Evolutionary conservation across 345 rosid genomes (phyloP).

Genomic region (Angophora floribunda): DNA sequence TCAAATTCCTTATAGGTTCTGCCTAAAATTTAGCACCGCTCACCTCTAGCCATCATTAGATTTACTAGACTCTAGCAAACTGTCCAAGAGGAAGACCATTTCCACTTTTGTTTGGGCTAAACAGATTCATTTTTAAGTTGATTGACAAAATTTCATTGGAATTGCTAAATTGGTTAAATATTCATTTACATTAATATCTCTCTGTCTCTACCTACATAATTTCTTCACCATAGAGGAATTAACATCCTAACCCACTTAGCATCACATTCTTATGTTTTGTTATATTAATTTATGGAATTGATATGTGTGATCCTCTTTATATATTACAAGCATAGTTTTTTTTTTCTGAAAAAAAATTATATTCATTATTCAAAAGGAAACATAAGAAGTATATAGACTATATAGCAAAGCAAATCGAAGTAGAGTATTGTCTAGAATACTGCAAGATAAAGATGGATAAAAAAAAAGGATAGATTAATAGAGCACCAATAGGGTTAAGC

Average conservation of each 20-base stretch:
- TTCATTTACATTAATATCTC: background rate
- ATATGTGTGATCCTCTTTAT: background rate
- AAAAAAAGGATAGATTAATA: background rate
- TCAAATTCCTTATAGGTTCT: no score
- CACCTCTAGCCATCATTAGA: background rate
- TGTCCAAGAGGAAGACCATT: background rate
- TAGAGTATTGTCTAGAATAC: background rate
- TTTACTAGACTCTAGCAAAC: background rate
- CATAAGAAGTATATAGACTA: background rate
- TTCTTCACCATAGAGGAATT: background rate
- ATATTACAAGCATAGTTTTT: background rate
- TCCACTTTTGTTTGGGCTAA: background rate
- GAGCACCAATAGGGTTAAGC: background rate
- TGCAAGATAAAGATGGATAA: background rate
- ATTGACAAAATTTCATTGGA: background rate
- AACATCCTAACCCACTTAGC: background rate
- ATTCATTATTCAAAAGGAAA: no score
- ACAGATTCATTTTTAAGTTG: background rate
- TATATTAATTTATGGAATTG: background rate
- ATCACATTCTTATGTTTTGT: background rate
- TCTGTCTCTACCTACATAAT: background rate
- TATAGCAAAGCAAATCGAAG: background rate
- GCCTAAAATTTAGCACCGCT: no score
- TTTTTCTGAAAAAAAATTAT: no score
- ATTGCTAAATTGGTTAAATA: background rate